Evolutionary conservation across 257 asterid species (phyloP).

Genomic region (Paulownia fortunei): DNA sequence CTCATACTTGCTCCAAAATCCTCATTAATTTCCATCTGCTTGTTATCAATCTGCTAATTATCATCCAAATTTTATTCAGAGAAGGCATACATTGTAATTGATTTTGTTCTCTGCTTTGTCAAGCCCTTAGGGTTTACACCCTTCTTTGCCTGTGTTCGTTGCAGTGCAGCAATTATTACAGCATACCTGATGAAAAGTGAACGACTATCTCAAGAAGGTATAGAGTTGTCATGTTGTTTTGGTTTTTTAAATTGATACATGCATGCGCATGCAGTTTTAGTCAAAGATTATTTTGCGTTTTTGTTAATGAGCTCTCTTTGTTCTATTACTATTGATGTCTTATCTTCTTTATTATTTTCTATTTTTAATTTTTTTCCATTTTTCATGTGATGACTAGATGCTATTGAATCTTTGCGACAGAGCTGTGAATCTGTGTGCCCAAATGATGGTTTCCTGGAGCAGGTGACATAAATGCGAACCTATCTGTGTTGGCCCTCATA

Average conservation of each 20-base stretch:
- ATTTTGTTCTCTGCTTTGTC: conserved; percentile 52
- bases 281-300: conserved; percentile 13
- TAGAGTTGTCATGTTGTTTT: conserved; percentile 32
- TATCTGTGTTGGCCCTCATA: conserved; percentile 6
- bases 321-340: neutral
- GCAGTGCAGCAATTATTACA: conserved; percentile 91
- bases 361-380: conserved; percentile 14
- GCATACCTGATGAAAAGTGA: conserved; percentile 98
- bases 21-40: conserved; percentile 4
- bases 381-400: conserved; percentile 56
- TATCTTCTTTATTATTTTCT: conserved; percentile 10
- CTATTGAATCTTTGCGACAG: conserved; percentile 80
- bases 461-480: conserved; percentile 56
- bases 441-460: conserved; percentile 95
- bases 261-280: conserved; percentile 28
- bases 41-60: conserved; percentile 20
- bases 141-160: conserved; percentile 67
- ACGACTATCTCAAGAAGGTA: conserved; percentile 87
- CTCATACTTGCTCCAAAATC: conserved; percentile 17
- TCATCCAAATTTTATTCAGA: conserved; percentile 26
- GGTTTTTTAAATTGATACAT: conserved; percentile 26
- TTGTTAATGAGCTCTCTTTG: conserved; percentile 22
- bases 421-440: conserved; percentile 83
- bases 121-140: conserved; percentile 63
- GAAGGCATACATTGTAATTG: conserved; percentile 43